Percentiles rank a stretch among this genome's conserved stretches.
These are phyloP conservation scores for Gastrolobium bilobum DNA, from an alignment of 306 rosid genomes.

Conservation along the genomic window DNA sequence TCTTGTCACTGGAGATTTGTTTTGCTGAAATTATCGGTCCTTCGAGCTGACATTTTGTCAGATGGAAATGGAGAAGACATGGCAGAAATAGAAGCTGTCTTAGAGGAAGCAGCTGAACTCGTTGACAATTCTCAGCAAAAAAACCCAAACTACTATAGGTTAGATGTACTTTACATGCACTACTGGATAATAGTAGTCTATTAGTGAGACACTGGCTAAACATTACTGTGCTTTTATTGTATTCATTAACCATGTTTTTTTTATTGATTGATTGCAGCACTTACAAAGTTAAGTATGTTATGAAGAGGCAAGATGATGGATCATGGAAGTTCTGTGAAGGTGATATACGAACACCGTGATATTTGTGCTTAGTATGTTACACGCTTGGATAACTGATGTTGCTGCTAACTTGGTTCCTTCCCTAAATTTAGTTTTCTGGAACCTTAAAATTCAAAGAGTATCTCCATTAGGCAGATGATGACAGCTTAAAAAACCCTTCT, in stretches of 20 bases:
- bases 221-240: background rate
- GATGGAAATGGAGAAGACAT: slow-evolving; percentile 71
- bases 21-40: slow-evolving; percentile 81
- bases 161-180: slow-evolving; percentile 36
- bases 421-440: slow-evolving; percentile 43
- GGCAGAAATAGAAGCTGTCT: slow-evolving; percentile 84
- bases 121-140: slow-evolving; percentile 71
- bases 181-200: slow-evolving; percentile 4
- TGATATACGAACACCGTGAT: slow-evolving; percentile 64
- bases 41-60: slow-evolving; percentile 82
- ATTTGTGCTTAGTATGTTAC: slow-evolving; percentile 42
- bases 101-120: slow-evolving; percentile 99
- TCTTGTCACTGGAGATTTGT: slow-evolving; percentile 94
- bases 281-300: slow-evolving; percentile 80
- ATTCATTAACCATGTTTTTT: slow-evolving; percentile 24
- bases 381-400: slow-evolving; percentile 49
- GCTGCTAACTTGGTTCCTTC: slow-evolving; percentile 56
- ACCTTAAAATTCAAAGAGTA: slow-evolving; percentile 37
- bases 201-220: slow-evolving; percentile 16
- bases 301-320: slow-evolving; percentile 84
- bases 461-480: slow-evolving; percentile 45
- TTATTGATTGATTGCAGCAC: slow-evolving; percentile 68
- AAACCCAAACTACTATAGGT: slow-evolving; percentile 92
- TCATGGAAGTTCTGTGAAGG: slow-evolving; percentile 96
- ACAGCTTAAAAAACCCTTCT: slow-evolving; percentile 13